Evolutionary conservation across 1,284 basidiomycete species (phyloP), one percentile per base, ranked within the genome.

Genomic region (Sanghuangporus sanghuang): DNA sequence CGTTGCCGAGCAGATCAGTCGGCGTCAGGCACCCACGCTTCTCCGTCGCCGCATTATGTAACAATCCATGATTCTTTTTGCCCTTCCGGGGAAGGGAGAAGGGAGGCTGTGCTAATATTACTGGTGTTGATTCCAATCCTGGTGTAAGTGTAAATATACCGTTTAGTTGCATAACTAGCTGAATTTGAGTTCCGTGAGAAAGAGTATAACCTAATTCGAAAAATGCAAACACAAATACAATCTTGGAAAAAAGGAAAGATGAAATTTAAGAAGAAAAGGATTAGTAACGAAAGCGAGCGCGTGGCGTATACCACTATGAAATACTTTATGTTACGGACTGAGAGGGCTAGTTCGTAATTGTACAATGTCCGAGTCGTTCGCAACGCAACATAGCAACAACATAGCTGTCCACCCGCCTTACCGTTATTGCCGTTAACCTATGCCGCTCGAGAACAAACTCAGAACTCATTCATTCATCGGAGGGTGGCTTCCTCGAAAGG

Each of bases 401-500:
- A 32, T 32, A 5, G 27, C 5, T 32, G 27, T 32, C 27, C 27
- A 32, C 27, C 27, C 27, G 27, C 27, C 27, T 32, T 32, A 3
- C 27, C 27, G 4, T 32, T 32, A 32, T 32, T 32, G 27, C 27
- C 27, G 27, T 32, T 32, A 3, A 32, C 27, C 27, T 32, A 32
- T 32, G 27, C 5, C 27, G 27, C 27, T 5, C 27, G 4, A 3
- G 27, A 32, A 32, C 27, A 3, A 3, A 3, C 3, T 32, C 27
- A 32, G 27, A 32, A 32, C 27, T 32, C 44, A 18, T 18, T 46
- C 44, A 46, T n/a, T 66, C 65, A 32, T 66, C 65, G 27, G 65
- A 42, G 6, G 50, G 18, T 32, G 57, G 36, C 27, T 57, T n/a
- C 23, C 61, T 63, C 9, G 64, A 65, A 42, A 66, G 57, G 27